These are phyloP conservation scores for Tetrapyrgos nigripes DNA, from an alignment of 1,284 basidiomycete species.

Conservation along the genomic window DNA sequence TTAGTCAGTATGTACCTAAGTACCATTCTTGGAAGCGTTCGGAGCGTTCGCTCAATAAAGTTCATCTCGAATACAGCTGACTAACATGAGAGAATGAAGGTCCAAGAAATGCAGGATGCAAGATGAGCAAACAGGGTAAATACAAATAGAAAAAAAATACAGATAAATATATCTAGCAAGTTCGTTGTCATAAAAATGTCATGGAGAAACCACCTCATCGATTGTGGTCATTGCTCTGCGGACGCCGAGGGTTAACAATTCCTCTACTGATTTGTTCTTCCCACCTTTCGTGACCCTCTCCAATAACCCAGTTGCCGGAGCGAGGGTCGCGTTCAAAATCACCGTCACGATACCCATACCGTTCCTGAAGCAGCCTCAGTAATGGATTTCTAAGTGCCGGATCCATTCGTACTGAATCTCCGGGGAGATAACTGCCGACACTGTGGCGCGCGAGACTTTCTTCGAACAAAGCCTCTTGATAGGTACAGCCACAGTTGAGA, in stretches of 20 bases:
- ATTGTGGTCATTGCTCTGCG: slow-evolving; percentile 3
- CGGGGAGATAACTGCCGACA: slow-evolving; percentile 82
- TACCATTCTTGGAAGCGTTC: no score
- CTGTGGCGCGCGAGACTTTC: slow-evolving; percentile 78
- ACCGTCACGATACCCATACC: slow-evolving; percentile 82
- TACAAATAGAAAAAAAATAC: no score
- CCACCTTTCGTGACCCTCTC: slow-evolving; percentile 68
- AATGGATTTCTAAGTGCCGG: slow-evolving; percentile 81
- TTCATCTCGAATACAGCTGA: no score
- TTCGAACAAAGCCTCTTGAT: slow-evolving; percentile 83
- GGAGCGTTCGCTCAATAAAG: no score
- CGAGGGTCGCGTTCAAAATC: slow-evolving; percentile 76
- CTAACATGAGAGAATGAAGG: no score
- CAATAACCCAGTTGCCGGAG: slow-evolving; percentile 68
- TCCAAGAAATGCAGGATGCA: no score
- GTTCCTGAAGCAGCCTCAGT: slow-evolving; percentile 67
- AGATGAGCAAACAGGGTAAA: no score
- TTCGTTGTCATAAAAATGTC: no score
- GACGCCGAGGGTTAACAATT: slow-evolving; percentile 12
- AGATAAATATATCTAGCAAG: no score
- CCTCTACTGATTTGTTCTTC: slow-evolving; percentile 57
- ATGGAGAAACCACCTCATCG: not conserved
- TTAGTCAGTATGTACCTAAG: no score
- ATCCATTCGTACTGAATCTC: slow-evolving; percentile 86
- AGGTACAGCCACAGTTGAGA: slow-evolving; percentile 84